Evolutionary conservation across 139 green algal genomes (phyloP), one percentile per base, ranked within the genome.

Genomic region (Nannochloris sp.): DNA sequence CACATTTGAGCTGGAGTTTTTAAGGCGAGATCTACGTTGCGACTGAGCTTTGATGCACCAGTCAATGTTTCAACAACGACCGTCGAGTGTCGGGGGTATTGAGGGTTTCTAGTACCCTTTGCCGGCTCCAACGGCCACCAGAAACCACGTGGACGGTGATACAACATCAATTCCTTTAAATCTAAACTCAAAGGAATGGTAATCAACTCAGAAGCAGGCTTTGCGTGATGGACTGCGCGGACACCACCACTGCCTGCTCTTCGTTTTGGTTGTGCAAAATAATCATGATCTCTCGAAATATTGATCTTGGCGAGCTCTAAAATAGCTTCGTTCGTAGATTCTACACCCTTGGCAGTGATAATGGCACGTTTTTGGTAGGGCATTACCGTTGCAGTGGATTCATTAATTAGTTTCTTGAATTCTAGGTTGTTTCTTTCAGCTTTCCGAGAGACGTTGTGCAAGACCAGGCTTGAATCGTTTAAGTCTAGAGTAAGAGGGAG

Each of bases 391-490:
- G 61, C 42, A 27, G 38, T 10, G 19, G 61, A 14, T 24, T 39
- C 14, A 23, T 39, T 13, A 27, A 42, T 42, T n/a, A 60, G 29
- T n/a, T n/a, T n/a, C n/a, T n/a, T n/a, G n/a, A n/a, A n/a, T n/a
- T n/a, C n/a, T n/a, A n/a, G n/a, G n/a, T n/a, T n/a, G n/a, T n/a
- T n/a, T n/a, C n/a, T n/a, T n/a, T n/a, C n/a, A n/a, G n/a, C n/a
- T n/a, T n/a, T n/a, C n/a, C n/a, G n/a, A n/a, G n/a, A n/a, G n/a
- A 42, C 9, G 12, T 31, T 14, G 9, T 71, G 58, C 65, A 78
- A 73, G 6, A 57, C 44, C 24, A 69, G 47, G 10, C 42, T 31
- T n/a, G 48, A 39, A 15, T 79, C 72, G 39, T 79, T 79, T 30
- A 75, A 19, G 54, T 79, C 72, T n/a, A n/a, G n/a, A n/a, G n/a